A percentile compares a stretch with the other conserved stretches of the same genome.
Conservation (phyloP, 1,284 basidiomycete genomes). For the Cryptococcus jaspeensis region DNA sequence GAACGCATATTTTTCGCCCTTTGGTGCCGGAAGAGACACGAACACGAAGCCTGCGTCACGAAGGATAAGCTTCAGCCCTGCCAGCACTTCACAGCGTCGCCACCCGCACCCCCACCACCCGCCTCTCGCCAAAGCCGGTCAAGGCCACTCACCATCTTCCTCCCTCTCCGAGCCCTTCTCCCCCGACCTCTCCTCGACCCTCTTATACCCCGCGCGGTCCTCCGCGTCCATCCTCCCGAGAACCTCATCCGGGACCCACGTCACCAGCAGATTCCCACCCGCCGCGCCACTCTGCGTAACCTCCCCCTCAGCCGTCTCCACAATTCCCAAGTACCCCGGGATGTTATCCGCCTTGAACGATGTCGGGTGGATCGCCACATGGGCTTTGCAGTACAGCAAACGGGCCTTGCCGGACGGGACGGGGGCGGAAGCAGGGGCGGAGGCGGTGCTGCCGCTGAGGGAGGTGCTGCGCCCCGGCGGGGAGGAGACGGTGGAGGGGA, state of each 20-base stretch:
- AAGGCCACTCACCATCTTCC: slow-evolving; percentile 39
- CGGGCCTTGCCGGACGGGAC: slow-evolving; percentile 31
- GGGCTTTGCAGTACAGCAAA: slow-evolving; percentile 82
- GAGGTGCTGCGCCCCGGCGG: slow-evolving; percentile 1
- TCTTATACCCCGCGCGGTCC: slow-evolving; percentile 39
- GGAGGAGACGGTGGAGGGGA: slow-evolving; percentile 3
- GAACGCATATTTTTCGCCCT: slow-evolving; percentile 89
- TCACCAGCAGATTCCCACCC: slow-evolving; percentile 26
- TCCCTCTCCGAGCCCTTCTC: slow-evolving; percentile 14
- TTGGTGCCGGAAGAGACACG: slow-evolving; percentile 44
- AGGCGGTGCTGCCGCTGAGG: slow-evolving; percentile 2
- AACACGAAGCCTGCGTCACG: slow-evolving; percentile 43
- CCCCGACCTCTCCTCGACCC: slow-evolving; percentile 26
- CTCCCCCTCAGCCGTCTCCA: slow-evolving; percentile 57
- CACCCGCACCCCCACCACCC: neutral
- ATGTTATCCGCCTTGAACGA: slow-evolving; percentile 89
- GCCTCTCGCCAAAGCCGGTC: neutral
- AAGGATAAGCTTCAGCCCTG: neutral
- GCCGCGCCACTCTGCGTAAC: neutral
- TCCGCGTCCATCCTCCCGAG: slow-evolving; percentile 45
- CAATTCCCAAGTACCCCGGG: slow-evolving; percentile 83
- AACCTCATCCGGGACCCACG: slow-evolving; percentile 50
- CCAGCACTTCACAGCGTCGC: neutral
- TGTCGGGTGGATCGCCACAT: slow-evolving; percentile 92
- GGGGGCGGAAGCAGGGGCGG: neutral